These are phyloP conservation scores for Madurella mycetomatis DNA, from an alignment of 2,329 filamentous ascomycete species.

Conservation along the genomic window DNA sequence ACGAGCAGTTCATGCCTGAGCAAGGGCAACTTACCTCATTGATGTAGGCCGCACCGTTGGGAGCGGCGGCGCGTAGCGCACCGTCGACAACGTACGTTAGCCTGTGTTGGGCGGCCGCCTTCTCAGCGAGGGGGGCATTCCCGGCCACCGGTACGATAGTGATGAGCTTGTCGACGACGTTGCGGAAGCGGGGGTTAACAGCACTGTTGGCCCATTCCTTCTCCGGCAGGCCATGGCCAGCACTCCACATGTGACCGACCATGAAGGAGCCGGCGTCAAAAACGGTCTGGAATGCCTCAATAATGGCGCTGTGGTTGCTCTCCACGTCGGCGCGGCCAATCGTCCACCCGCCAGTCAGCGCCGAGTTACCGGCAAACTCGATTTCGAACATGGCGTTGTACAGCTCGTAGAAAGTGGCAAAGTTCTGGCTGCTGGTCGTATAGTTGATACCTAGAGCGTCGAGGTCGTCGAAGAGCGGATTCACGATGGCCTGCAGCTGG, in stretches of 20 bases:
- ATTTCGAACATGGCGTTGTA: slow-evolving; percentile 37
- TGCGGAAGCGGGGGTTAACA: slow-evolving; percentile 37
- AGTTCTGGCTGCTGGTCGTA: slow-evolving; percentile 29
- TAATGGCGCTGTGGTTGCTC: slow-evolving; percentile 33
- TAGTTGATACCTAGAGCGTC: slow-evolving; percentile 28
- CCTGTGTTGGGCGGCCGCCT: slow-evolving; percentile 38
- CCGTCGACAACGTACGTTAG: slow-evolving; percentile 36
- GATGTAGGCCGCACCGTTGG: slow-evolving; percentile 39
- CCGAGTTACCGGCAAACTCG: slow-evolving; percentile 32
- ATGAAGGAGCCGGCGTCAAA: slow-evolving; percentile 31
- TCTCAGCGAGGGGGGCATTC: slow-evolving; percentile 39
- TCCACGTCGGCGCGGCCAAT: slow-evolving; percentile 35
- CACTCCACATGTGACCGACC: slow-evolving; percentile 38
- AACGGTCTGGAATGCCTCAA: slow-evolving; percentile 34
- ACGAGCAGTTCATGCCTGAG: neutral
- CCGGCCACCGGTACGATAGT: slow-evolving; percentile 31
- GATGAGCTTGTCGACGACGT: slow-evolving; percentile 35
- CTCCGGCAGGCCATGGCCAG: slow-evolving; percentile 30
- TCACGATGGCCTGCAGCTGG: slow-evolving; percentile 34
- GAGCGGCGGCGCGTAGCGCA: slow-evolving; percentile 35
- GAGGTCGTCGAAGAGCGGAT: slow-evolving; percentile 34
- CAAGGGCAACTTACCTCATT: slow-evolving; percentile 35
- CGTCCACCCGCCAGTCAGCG: slow-evolving; percentile 37
- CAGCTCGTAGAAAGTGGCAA: slow-evolving; percentile 33
- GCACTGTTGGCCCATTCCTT: slow-evolving; percentile 33